Conservation (phyloP, 768 basidiomycete genomes). For the Tricholoma flavovirens region DNA sequence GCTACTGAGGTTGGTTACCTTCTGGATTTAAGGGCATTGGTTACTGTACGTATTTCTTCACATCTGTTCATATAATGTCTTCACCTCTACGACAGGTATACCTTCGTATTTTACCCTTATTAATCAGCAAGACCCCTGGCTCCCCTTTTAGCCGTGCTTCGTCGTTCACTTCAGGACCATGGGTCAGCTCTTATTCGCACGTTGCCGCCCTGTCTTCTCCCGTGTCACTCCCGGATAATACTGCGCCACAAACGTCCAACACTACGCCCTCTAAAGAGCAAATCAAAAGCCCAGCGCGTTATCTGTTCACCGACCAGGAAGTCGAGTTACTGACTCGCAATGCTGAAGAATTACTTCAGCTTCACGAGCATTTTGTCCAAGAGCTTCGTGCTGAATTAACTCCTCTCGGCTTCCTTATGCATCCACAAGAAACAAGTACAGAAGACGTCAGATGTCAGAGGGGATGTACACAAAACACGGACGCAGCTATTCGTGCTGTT, state of each 20-base stretch:
- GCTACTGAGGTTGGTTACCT: constrained; percentile 83
- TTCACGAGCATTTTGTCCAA: constrained; percentile 64
- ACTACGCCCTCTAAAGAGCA: constrained; percentile 18
- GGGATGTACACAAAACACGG: constrained; percentile 28
- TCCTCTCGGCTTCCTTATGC: constrained; percentile 46
- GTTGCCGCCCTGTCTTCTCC: constrained; percentile 23
- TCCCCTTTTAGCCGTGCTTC: constrained; percentile 35
- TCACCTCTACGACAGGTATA: constrained; percentile 45
- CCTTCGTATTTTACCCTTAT: constrained; percentile 48
- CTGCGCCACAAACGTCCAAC: constrained; percentile 3
- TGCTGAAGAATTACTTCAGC: constrained; percentile 55
- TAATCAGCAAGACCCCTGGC: constrained; percentile 37
- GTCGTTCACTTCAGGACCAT: constrained; percentile 39
- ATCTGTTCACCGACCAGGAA: constrained; percentile 54
- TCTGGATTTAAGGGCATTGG: constrained; percentile 68
- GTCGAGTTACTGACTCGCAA: constrained; percentile 60
- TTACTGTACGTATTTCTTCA: constrained; percentile 46
- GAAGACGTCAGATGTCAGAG: constrained; percentile 12
- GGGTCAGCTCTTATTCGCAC: constrained; percentile 38
- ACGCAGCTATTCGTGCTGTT: constrained; percentile 42
- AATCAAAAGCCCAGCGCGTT: constrained; percentile 33
- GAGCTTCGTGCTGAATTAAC: constrained; percentile 45
- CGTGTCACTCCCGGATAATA: constrained; percentile 20
- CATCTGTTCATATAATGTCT: neutral
- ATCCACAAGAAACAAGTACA: constrained; percentile 8